phyloP scores from a whole-genome alignment of 257 asterid genomes.

The Ocimum tenuiflorum region DNA sequence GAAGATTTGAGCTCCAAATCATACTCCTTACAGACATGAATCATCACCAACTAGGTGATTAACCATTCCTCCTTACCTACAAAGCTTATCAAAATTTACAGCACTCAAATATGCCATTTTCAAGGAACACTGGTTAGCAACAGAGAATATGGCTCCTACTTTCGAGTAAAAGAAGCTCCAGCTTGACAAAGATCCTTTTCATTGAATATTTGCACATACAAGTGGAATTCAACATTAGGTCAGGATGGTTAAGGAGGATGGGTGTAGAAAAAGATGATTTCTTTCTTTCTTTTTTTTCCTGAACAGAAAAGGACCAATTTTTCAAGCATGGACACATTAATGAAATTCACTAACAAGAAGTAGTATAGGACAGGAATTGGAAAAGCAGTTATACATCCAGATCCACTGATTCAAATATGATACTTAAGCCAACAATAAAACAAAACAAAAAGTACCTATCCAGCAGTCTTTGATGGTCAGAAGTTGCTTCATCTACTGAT shows the following conservation, averaged over 20 bases:
- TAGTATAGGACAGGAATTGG: neutral
- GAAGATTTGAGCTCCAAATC: neutral
- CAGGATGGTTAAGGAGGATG: no score
- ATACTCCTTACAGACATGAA: neutral
- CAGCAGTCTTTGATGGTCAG: conserved; percentile 94
- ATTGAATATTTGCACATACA: neutral
- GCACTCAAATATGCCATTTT: conserved; percentile 4
- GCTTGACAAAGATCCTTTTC: neutral
- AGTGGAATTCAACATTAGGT: neutral
- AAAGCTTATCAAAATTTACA: conserved; percentile 4
- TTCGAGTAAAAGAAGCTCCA: neutral
- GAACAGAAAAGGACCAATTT: no score
- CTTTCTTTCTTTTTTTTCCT: no score
- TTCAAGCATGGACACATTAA: neutral
- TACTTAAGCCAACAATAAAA: conserved; percentile 16
- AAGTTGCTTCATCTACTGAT: conserved; percentile 82
- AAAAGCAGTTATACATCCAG: neutral
- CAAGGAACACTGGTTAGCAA: neutral
- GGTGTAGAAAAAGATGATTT: no score
- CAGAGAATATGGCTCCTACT: conserved; percentile 1
- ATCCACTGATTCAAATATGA: neutral
- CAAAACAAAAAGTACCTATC: conserved; percentile 52
- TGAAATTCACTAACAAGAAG: neutral
- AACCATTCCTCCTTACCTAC: neutral
- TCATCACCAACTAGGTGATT: neutral